These are phyloP conservation scores for Pseudogymnoascus sp. DNA, from an alignment of 2,329 filamentous ascomycete species.

Conservation along the genomic window DNA sequence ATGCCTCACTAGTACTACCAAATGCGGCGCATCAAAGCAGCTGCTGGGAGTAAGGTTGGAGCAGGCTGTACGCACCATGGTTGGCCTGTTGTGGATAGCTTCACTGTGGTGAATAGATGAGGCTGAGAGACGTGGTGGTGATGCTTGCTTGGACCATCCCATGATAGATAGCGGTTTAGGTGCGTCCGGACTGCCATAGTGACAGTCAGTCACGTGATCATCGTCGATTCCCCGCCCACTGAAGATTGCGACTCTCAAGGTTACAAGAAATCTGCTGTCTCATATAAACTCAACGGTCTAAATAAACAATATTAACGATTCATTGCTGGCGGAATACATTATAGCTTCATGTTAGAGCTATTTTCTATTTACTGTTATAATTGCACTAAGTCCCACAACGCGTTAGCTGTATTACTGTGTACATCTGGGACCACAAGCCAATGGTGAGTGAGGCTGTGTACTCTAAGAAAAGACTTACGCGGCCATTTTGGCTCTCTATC, in stretches of 20 bases:
- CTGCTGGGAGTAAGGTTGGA: not conserved
- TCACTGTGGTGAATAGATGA: not conserved
- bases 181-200: not conserved
- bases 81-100: conserved; percentile 8
- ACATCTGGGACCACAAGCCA: not conserved
- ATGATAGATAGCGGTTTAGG: not conserved
- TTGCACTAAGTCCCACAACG: not conserved
- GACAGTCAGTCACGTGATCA: not conserved
- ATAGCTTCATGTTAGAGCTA: not conserved
- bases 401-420: not conserved
- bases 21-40: not conserved
- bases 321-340: not conserved
- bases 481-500: not conserved
- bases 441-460: conserved; percentile 2
- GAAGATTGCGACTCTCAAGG: not conserved
- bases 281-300: not conserved
- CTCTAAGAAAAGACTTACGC: not conserved
- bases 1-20: not conserved
- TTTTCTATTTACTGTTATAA: not conserved
- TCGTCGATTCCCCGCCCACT: not conserved
- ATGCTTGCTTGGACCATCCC: conserved; percentile 6
- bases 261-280: not conserved
- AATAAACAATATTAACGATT: not conserved
- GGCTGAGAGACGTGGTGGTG: not conserved
- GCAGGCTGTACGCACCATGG: not conserved